Conservation (phyloP, 305 asterid genomes). For the Withania somnifera region DNA sequence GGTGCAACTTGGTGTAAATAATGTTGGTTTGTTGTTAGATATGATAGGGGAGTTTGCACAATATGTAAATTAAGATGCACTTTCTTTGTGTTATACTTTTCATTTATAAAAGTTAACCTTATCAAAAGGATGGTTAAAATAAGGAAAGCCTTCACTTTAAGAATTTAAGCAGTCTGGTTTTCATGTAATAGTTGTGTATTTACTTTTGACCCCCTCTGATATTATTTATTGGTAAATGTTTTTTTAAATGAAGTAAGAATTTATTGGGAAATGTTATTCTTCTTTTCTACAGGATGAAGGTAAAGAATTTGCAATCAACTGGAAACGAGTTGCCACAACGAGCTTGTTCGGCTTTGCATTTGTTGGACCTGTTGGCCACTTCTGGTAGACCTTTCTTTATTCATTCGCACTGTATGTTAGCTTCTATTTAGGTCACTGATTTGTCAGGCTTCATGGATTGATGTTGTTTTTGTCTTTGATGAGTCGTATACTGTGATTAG, state of each 20-base stretch:
- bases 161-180: not conserved
- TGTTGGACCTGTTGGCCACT: conserved; percentile 91
- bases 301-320: conserved; percentile 55
- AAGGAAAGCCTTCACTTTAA: too few species aligned
- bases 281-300: conserved; percentile 31
- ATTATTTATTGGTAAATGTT: not conserved
- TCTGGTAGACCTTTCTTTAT: conserved; percentile 45
- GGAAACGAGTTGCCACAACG: conserved; percentile 83
- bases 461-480: not conserved
- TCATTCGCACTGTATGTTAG: too few species aligned
- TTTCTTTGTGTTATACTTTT: too few species aligned
- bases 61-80: too few species aligned
- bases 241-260: too few species aligned
- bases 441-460: not conserved
- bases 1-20: too few species aligned
- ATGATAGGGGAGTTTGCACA: too few species aligned
- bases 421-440: not conserved
- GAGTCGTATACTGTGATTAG: not conserved
- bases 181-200: not conserved
- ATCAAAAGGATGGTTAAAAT: too few species aligned
- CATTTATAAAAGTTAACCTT: too few species aligned
- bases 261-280: not conserved
- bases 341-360: conserved; percentile 78
- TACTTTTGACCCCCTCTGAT: not conserved
- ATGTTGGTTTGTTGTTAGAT: too few species aligned